Evolutionary conservation across 2,329 filamentous ascomycete genomes (phyloP).

Genomic region (Xylariaceae sp.): DNA sequence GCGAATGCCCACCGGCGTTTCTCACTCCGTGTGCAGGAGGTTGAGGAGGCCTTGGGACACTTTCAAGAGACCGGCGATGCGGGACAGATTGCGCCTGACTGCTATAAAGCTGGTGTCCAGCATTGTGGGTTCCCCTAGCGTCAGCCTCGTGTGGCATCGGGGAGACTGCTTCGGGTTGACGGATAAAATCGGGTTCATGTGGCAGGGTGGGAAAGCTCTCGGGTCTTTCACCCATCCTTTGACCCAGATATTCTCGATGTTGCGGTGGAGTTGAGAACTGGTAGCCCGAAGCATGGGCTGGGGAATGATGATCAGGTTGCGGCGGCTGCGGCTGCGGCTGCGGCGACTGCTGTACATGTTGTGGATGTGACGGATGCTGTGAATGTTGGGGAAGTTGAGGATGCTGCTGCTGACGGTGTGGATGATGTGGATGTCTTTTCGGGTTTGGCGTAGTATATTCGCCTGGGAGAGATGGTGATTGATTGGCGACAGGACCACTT

Average conservation of each 20-base stretch:
- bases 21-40: constrained; percentile 50
- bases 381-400: neutral
- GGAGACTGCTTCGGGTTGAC: constrained; percentile 31
- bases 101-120: constrained; percentile 21
- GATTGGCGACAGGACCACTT: constrained; percentile 40
- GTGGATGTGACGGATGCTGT: neutral
- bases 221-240: constrained; percentile 21
- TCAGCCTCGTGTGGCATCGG: constrained; percentile 30
- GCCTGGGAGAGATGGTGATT: constrained; percentile 48
- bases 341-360: neutral
- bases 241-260: constrained; percentile 35
- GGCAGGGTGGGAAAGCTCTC: constrained; percentile 22
- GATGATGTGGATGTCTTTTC: constrained; percentile 20
- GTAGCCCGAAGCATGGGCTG: constrained; percentile 25
- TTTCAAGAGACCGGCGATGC: constrained; percentile 35
- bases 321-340: constrained; percentile 1
- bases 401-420: neutral
- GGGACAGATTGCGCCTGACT: constrained; percentile 20
- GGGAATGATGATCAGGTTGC: constrained; percentile 36
- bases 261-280: constrained; percentile 33
- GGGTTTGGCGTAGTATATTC: constrained; percentile 45
- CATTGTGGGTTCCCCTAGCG: constrained; percentile 19
- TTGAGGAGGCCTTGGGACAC: constrained; percentile 46
- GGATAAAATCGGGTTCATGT: constrained; percentile 30
- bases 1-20: constrained; percentile 39